Base-by-base conservation (phyloP, 164 flowering plant species). In the Stephania cephalantha region DNA sequence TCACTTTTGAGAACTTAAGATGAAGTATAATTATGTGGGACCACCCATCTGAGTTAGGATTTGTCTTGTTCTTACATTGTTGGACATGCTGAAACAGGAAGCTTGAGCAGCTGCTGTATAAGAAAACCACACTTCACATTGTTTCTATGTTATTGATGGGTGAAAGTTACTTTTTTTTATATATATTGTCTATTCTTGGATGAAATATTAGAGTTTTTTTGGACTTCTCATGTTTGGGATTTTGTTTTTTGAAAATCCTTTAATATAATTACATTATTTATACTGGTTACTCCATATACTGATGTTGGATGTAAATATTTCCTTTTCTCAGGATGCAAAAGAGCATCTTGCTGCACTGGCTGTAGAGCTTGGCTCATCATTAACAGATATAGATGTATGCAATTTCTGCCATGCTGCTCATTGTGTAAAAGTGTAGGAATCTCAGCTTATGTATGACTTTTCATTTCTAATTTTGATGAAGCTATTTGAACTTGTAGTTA, bases 311-410 rank as follows among this genome's bases (percentile, higher is more conserved):
- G 12, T 65, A 22, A 53, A 45, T 35, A 61, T 68, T 76, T 48
- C 73, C 71, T 22, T 72, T 74, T 70, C 69, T 52, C 88, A 95
- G 99, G 99, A 95, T 74, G 99, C 98, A 48, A 95, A 95, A 85
- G 99, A 93, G 83, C 98, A 93, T 86, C 90, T 95, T 79, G 85
- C 88, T 81, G 99, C 99, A 72, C 58, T 95, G 82, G 98, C 95
- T 64, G 98, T 91, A 84, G 89, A 95, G 88, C 87, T 95, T 79
- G 98, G 97, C 74, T 50, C 96, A 66, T 90, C 99, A 10, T 81
- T 95, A 71, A 85, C 90, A 9, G 97, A 86, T 68, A 90, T 95
- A 75, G 87, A 93, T 85, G 99, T 95, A 95, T 72, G 94, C 61
- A 75, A 53, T 78, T 68, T 58, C 10, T 68, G 6, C 73, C 20